These are phyloP conservation scores for Mariannaea elegans DNA, from an alignment of 2,329 filamentous ascomycete genomes.

Conservation along the genomic window DNA sequence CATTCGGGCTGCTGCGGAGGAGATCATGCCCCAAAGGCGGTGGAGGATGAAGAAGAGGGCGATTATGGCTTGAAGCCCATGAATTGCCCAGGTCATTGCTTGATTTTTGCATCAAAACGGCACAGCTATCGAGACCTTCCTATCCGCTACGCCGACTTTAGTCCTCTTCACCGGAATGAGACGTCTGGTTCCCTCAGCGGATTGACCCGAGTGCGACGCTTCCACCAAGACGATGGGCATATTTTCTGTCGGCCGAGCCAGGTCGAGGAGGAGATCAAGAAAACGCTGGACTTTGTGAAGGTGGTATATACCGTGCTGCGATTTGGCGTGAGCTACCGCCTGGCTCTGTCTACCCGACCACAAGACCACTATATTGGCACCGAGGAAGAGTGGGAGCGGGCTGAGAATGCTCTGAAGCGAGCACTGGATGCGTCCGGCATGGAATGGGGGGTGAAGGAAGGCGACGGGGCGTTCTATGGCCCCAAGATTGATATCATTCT, in stretches of 20 bases:
- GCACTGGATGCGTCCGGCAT: slow-evolving; percentile 72
- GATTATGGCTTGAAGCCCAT: slow-evolving; percentile 90
- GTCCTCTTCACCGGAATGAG: slow-evolving; percentile 87
- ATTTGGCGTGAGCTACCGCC: slow-evolving; percentile 73
- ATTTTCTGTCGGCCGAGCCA: slow-evolving; percentile 86
- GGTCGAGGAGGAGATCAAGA: slow-evolving; percentile 77
- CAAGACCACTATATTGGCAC: slow-evolving; percentile 80
- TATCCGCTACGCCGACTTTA: slow-evolving; percentile 87
- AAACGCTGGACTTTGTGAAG: slow-evolving; percentile 78
- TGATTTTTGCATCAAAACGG: slow-evolving; percentile 79
- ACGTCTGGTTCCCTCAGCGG: slow-evolving; percentile 83
- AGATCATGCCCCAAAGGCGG: slow-evolving; percentile 30
- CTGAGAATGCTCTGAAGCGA: slow-evolving; percentile 50
- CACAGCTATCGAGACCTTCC: slow-evolving; percentile 84
- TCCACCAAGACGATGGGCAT: slow-evolving; percentile 91
- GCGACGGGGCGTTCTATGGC: slow-evolving; percentile 90
- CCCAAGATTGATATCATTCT: slow-evolving; percentile 92
- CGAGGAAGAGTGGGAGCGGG: slow-evolving; percentile 67
- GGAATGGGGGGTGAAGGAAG: slow-evolving; percentile 78
- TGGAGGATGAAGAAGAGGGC: slow-evolving; percentile 67
- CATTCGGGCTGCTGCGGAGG: slow-evolving; percentile 45
- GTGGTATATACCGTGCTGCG: slow-evolving; percentile 76
- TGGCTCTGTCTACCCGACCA: slow-evolving; percentile 83
- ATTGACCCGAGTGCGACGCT: slow-evolving; percentile 83
- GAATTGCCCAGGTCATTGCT: slow-evolving; percentile 91